phyloP scores from a whole-genome alignment of 2,329 filamentous ascomycete species.

The Nothophoma quercina region DNA sequence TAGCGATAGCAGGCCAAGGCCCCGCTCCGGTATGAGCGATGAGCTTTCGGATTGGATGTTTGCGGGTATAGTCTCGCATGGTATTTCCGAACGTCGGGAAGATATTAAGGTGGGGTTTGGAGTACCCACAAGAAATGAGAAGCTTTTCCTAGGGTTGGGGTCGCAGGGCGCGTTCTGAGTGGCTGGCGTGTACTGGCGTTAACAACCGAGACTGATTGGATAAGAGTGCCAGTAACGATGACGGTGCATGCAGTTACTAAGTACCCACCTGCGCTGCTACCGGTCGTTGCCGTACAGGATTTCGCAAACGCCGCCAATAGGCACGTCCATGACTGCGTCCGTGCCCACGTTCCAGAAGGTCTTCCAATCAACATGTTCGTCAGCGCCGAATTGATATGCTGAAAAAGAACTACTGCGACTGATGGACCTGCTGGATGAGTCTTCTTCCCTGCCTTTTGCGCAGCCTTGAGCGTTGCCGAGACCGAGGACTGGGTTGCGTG shows the following conservation, averaged over 20 bases:
- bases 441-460: slow-evolving; percentile 45
- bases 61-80: slow-evolving; percentile 14
- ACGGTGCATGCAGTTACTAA: slow-evolving; percentile 19
- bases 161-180: slow-evolving; percentile 13
- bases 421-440: slow-evolving; percentile 51
- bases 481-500: slow-evolving; percentile 41
- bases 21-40: background rate
- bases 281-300: slow-evolving; percentile 77
- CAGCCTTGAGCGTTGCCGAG: slow-evolving; percentile 34
- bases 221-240: slow-evolving; percentile 23
- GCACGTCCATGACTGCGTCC: slow-evolving; percentile 96
- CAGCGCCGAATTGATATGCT: slow-evolving; percentile 48
- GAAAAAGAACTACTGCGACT: slow-evolving; percentile 39
- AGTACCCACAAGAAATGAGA: slow-evolving; percentile 19
- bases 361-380: slow-evolving; percentile 71
- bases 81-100: slow-evolving; percentile 30
- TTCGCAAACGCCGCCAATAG: slow-evolving; percentile 92
- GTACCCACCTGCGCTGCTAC: background rate
- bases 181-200: background rate
- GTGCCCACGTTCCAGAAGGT: slow-evolving; percentile 90
- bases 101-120: slow-evolving; percentile 32
- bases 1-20: slow-evolving; percentile 16
- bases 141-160: slow-evolving; percentile 22
- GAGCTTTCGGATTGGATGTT: slow-evolving; percentile 11
- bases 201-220: background rate